phyloP scores from a whole-genome alignment of 1,284 basidiomycete genomes.

The Cerioporus squamosus region DNA sequence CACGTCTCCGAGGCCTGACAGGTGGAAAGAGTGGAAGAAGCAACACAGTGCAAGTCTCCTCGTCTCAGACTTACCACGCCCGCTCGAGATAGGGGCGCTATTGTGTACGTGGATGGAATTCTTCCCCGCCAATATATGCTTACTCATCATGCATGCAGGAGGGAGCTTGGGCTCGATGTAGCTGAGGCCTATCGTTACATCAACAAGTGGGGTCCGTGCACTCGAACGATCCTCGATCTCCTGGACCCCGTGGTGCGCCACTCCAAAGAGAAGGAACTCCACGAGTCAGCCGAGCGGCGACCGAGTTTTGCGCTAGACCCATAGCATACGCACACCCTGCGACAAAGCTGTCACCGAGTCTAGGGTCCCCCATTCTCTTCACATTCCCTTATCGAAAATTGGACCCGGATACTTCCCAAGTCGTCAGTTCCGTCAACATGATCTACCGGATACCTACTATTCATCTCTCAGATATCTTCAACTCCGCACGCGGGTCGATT shows the following conservation, averaged over 20 bases:
- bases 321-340: background rate
- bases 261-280: background rate
- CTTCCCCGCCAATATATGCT: background rate
- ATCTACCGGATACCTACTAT: no score
- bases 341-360: background rate
- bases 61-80: background rate
- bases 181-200: background rate
- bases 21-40: background rate
- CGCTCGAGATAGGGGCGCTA: background rate
- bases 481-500: no score
- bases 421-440: no score
- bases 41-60: background rate
- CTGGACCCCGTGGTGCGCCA: background rate
- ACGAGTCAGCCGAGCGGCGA: background rate
- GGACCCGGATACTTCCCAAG: no score
- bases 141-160: background rate
- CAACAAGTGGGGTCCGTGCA: conserved; percentile 1
- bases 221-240: background rate
- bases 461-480: no score
- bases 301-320: no score
- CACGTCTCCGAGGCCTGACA: background rate
- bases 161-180: background rate
- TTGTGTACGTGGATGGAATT: background rate
- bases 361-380: background rate
- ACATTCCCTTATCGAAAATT: background rate